Base-by-base conservation (phyloP, 441 rosid genomes). In the Erysimum pusillum region DNA sequence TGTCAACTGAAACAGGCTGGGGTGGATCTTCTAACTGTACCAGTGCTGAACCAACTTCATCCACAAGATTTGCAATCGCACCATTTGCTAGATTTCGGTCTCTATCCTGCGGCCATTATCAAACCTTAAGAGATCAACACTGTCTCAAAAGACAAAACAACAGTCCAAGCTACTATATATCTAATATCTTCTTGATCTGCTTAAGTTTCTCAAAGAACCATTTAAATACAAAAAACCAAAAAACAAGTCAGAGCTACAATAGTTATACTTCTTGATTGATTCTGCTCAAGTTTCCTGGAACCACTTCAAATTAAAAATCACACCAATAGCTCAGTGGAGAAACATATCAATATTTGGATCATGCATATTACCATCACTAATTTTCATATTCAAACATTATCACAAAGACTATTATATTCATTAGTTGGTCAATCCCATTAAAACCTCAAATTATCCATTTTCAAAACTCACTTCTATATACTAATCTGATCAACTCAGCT, bases 41-140 rank as follows among this genome's bases (percentile, higher is more conserved):
- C 60, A 83, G 87, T 13, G 93, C 83, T 38, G 86, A 88, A n/a
- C 98, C 98, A 57, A 91, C 85, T 51, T 91, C 96, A 73, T 93
- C 99, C n/a, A 93, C 90, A 17, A 93, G 88, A 80, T 88, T 91
- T 4, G 90, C 95, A 60, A 95, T 84, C 0, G 95, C 98, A 32
- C 97, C 98, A 0, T 79, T 79, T 3, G 96, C 96, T 62, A 95
- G 73, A 62, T 88, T 87, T 58, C 97, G 91, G 11, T 66, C 82
- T 73, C 83, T 83, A 63, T 90, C 95, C 97, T 91, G 93, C 69
- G 6, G 36, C 31, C 60, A 75, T 63, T n/a, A 61, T 9, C 60
- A 71, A 63, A 25, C 48, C 38, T 67, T 22, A 14, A 32, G 28
- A 58, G 18, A 63, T 70, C 66, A 76, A 12, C 3, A 41, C 10